Percentiles rank a stretch among this genome's conserved stretches.
Evolutionary conservation across 768 basidiomycete species (phyloP).

Genomic region (Suillus cothurnatus): DNA sequence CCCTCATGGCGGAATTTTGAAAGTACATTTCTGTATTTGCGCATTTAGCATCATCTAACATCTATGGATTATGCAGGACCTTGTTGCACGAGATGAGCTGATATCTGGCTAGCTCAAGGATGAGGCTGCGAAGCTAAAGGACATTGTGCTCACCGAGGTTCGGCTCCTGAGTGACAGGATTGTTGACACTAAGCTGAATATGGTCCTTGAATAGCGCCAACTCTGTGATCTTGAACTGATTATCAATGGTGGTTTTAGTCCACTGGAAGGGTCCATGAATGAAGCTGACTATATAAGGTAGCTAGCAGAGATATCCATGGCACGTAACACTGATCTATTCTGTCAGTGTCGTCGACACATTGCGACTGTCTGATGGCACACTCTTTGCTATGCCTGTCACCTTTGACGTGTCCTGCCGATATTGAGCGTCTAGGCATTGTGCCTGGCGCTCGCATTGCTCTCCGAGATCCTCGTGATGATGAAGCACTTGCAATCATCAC

Average conservation of each 20-base stretch:
- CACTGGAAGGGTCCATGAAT: conserved; percentile 96
- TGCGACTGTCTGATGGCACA: conserved; percentile 81
- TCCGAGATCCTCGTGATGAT: conserved; percentile 94
- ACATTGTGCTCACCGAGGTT: conserved; percentile 87
- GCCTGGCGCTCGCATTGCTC: conserved; percentile 73
- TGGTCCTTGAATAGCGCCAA: conserved; percentile 86
- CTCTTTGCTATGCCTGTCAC: conserved; percentile 97
- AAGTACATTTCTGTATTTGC: conserved; percentile 46
- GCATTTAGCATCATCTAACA: conserved; percentile 13
- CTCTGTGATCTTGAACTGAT: conserved; percentile 97
- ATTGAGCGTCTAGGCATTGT: conserved; percentile 66
- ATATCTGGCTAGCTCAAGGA: conserved; percentile 69
- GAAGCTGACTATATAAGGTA: conserved; percentile 89
- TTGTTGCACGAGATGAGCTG: conserved; percentile 78
- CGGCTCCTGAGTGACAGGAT: conserved; percentile 17
- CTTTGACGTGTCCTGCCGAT: conserved; percentile 84
- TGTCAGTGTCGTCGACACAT: conserved; percentile 82
- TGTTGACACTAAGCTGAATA: conserved; percentile 7
- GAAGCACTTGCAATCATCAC: conserved; percentile 89
- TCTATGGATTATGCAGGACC: conserved; percentile 56
- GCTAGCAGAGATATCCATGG: neutral
- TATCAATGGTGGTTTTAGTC: conserved; percentile 96
- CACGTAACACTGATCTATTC: neutral
- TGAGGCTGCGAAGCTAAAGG: conserved; percentile 70
- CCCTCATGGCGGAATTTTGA: conserved; percentile 88